Conservation (phyloP, 768 basidiomycete genomes). For the Termitomyces bulborhizus region DNA sequence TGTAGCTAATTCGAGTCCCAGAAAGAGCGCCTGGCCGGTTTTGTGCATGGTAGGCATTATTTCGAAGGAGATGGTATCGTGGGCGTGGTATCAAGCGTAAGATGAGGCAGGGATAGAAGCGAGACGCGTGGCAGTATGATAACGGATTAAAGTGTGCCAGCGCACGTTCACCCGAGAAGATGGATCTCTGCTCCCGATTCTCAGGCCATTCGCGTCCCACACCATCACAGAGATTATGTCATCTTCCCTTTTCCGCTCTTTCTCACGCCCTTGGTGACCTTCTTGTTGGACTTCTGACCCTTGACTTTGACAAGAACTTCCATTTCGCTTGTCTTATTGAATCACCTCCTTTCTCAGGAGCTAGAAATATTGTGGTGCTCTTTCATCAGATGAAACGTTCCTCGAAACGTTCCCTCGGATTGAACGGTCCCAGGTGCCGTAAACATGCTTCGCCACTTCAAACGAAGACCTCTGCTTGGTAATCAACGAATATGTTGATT, state of each 20-base stretch:
- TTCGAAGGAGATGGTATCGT: constrained; percentile 18
- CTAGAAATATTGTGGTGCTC: not conserved
- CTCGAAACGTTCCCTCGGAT: not conserved
- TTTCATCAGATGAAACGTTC: not conserved
- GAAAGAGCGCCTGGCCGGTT: constrained; percentile 53
- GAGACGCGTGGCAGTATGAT: constrained; percentile 9
- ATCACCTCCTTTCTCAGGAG: not conserved
- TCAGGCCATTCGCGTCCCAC: constrained; percentile 16
- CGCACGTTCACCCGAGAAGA: constrained; percentile 13
- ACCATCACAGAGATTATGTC: constrained; percentile 13
- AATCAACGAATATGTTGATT: not conserved
- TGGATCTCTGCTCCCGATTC: constrained; percentile 14
- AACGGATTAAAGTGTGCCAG: constrained; percentile 11
- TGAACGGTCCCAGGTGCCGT: not conserved
- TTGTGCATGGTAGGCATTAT: constrained; percentile 39
- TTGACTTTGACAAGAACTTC: not conserved
- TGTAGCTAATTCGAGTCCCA: constrained; percentile 80
- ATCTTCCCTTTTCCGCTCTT: constrained; percentile 7
- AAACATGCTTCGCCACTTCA: not conserved
- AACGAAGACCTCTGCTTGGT: not conserved
- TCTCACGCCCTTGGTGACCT: constrained; percentile 7
- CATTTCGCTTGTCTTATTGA: not conserved
- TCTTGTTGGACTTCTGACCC: not conserved
- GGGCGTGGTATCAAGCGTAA: constrained; percentile 15
- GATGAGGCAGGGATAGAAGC: constrained; percentile 2